Evolutionary conservation across 2,329 filamentous ascomycete genomes (phyloP).

Genomic region (Aspergillus clavatus): DNA sequence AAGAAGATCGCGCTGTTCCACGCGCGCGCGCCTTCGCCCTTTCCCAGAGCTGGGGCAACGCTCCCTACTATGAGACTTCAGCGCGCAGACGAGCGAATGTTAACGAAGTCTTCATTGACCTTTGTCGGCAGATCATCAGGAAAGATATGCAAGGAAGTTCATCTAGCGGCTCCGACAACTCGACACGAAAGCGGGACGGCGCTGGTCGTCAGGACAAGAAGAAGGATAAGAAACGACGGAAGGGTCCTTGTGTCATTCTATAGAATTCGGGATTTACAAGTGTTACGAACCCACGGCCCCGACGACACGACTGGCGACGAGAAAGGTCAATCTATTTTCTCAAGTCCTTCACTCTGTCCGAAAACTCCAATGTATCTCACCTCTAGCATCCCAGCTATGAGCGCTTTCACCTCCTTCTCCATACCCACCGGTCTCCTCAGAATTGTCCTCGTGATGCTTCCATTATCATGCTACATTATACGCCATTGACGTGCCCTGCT

Average conservation of each 20-base stretch:
- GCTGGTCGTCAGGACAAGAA: constrained; percentile 33
- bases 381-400: not conserved
- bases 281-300: not conserved
- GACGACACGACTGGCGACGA: constrained; percentile 1
- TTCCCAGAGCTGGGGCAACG: constrained; percentile 79
- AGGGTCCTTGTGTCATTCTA: constrained; percentile 38
- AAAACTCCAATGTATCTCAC: not conserved
- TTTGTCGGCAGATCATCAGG: constrained; percentile 76
- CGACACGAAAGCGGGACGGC: constrained; percentile 32
- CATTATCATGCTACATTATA: constrained; percentile 14
- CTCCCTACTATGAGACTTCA: constrained; percentile 87
- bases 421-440: constrained; percentile 7
- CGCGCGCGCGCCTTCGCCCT: constrained; percentile 75
- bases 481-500: constrained; percentile 16
- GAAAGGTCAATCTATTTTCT: not conserved
- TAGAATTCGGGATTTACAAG: constrained; percentile 13
- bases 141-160: constrained; percentile 52
- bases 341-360: not conserved
- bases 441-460: constrained; percentile 3
- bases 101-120: constrained; percentile 81
- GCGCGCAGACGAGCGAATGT: constrained; percentile 80
- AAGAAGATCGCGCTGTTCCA: constrained; percentile 75
- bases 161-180: constrained; percentile 23
- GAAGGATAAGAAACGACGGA: constrained; percentile 29
- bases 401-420: constrained; percentile 5